These are phyloP conservation scores for Amphibolis antarctica DNA, from an alignment of 106 monocot species.

Conservation along the genomic window DNA sequence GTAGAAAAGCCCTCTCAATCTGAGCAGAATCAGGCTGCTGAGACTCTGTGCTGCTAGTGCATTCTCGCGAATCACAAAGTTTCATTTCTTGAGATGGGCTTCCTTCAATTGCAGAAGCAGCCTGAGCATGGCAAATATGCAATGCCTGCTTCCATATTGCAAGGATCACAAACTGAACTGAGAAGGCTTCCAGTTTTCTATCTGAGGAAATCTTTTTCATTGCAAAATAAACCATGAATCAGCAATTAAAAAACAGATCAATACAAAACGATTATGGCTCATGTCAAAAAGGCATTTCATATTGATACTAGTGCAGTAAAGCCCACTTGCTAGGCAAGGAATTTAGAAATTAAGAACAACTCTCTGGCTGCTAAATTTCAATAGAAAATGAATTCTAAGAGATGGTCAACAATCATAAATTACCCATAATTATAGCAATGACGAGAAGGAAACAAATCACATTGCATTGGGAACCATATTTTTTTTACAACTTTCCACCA, in stretches of 20 bases:
- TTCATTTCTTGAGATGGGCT: conserved; percentile 39
- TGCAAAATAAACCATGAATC: not conserved
- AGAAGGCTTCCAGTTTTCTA: conserved; percentile 58
- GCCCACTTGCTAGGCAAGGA: too few relatives aligned
- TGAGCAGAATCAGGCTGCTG: conserved; percentile 28
- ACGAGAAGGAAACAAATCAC: too few relatives aligned
- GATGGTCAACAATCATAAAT: too few relatives aligned
- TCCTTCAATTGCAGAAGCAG: conserved; percentile 49
- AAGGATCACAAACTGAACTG: conserved; percentile 80
- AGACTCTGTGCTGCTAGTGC: conserved; percentile 18
- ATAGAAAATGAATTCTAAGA: too few relatives aligned
- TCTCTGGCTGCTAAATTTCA: too few relatives aligned
- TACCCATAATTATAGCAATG: too few relatives aligned
- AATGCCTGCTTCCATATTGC: conserved; percentile 95
- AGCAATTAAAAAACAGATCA: not conserved
- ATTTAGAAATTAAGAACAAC: too few relatives aligned
- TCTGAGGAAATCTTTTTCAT: conserved; percentile 34
- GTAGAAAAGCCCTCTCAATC: conserved; percentile 76
- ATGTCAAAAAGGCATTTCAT: too few relatives aligned
- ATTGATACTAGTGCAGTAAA: not conserved
- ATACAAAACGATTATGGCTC: not conserved
- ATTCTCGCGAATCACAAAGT: conserved; percentile 11
- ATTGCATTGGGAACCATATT: too few relatives aligned
- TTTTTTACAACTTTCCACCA: too few relatives aligned
- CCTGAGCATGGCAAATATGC: conserved; percentile 67